Percentiles rank a stretch among this genome's conserved stretches.
These are phyloP conservation scores for Phyllosticta citriasiana DNA, from an alignment of 2,329 filamentous ascomycete species.

Conservation along the genomic window DNA sequence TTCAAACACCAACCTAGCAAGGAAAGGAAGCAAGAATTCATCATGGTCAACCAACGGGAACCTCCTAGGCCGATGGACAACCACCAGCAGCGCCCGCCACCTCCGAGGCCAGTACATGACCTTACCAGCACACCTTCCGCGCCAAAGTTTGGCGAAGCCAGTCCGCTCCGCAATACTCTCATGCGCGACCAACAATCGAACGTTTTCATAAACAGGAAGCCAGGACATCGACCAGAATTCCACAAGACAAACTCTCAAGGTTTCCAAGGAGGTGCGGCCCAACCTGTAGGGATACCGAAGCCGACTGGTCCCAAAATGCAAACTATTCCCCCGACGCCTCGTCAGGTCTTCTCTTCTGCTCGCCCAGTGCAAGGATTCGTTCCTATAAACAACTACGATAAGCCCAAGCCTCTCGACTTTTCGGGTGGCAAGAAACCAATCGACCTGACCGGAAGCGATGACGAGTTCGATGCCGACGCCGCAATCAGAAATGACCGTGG, in stretches of 20 bases:
- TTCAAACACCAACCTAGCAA: neutral
- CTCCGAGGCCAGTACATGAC: neutral
- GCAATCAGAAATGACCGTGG: constrained; percentile 33
- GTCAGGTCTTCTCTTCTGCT: constrained; percentile 45
- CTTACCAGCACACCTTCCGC: neutral
- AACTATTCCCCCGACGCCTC: constrained; percentile 38
- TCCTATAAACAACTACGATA: constrained; percentile 22
- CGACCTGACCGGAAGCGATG: constrained; percentile 37
- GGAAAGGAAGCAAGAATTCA: constrained; percentile 12
- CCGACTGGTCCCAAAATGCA: constrained; percentile 37
- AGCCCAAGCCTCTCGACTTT: neutral
- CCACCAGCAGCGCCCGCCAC: neutral
- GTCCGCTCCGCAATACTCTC: constrained; percentile 43
- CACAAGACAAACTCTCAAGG: constrained; percentile 20
- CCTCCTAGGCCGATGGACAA: constrained; percentile 25
- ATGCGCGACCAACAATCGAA: constrained; percentile 23
- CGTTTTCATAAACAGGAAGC: constrained; percentile 42
- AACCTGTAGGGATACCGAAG: constrained; percentile 34
- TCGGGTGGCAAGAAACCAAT: constrained; percentile 26
- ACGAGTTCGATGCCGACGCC: constrained; percentile 40
- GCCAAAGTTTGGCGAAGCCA: constrained; percentile 47
- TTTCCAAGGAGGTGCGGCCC: constrained; percentile 15
- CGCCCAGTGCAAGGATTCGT: constrained; percentile 31
- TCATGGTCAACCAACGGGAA: constrained; percentile 44
- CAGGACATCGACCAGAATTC: constrained; percentile 42